A percentile compares a stretch with the other conserved stretches of the same genome.
phyloP scores from a whole-genome alignment of 2,329 filamentous ascomycete species.

The Fonsecaea multimorphosa region DNA sequence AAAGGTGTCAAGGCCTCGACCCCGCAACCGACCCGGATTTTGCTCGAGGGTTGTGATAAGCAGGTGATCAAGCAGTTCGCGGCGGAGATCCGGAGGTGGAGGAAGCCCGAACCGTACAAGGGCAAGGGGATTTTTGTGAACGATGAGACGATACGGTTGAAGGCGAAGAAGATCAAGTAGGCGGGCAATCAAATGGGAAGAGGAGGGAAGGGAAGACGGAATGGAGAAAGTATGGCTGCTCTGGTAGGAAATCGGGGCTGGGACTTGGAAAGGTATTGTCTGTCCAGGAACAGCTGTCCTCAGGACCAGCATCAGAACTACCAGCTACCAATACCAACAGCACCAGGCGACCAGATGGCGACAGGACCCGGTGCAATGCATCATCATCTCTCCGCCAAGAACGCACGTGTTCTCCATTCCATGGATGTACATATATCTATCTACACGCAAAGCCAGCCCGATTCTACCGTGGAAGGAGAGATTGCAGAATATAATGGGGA shows the following conservation, averaged over 20 bases:
- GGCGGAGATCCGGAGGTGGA: slow-evolving; percentile 84
- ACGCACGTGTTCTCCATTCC: neutral
- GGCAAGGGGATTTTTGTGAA: slow-evolving; percentile 99
- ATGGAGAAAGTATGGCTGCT: neutral
- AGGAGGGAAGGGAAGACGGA: neutral
- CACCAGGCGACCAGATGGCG: neutral
- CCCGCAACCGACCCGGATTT: slow-evolving; percentile 86
- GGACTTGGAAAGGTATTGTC: neutral
- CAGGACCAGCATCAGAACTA: neutral
- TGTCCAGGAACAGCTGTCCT: too few relatives aligned
- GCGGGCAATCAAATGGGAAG: neutral
- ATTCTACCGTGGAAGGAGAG: too few relatives aligned
- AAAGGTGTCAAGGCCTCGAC: slow-evolving; percentile 82
- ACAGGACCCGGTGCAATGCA: neutral
- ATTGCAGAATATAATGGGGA: too few relatives aligned
- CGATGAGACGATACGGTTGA: slow-evolving; percentile 95
- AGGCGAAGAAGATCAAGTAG: slow-evolving; percentile 97
- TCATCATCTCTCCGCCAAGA: neutral
- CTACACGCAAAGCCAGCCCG: too few relatives aligned
- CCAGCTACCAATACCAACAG: too few relatives aligned
- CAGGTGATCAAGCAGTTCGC: slow-evolving; percentile 90
- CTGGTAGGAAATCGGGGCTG: neutral
- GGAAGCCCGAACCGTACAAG: slow-evolving; percentile 95
- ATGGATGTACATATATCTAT: neutral
- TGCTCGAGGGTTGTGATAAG: slow-evolving; percentile 86